A percentile compares a stretch with the other conserved stretches of the same genome.
These are phyloP conservation scores for Castanopsis chinensis DNA, from an alignment of 306 rosid genomes.

Conservation along the genomic window DNA sequence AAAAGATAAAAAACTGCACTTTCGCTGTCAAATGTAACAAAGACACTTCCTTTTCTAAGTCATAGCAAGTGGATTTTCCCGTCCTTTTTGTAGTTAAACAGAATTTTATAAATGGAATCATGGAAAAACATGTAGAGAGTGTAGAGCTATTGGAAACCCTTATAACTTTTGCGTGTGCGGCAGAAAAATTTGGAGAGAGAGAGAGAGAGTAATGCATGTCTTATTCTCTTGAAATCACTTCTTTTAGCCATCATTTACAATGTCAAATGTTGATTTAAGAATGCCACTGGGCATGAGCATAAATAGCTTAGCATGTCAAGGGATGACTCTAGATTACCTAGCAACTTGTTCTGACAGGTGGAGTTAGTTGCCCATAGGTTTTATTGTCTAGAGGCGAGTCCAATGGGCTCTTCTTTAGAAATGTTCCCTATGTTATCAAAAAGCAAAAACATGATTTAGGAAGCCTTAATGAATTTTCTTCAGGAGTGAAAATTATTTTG, in stretches of 20 bases:
- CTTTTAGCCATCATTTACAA: neutral
- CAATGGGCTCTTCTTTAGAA: too few relatives aligned
- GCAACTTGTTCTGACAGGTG: too few relatives aligned
- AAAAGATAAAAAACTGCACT: neutral
- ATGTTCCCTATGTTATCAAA: too few relatives aligned
- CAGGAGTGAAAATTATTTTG: constrained; percentile 10
- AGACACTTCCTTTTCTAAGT: neutral
- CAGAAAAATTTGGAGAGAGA: neutral
- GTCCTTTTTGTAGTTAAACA: neutral
- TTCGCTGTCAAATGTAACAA: neutral
- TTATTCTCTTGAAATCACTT: neutral
- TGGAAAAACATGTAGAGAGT: neutral
- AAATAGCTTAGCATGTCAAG: too few relatives aligned
- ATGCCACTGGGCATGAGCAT: too few relatives aligned
- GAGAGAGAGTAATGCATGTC: neutral
- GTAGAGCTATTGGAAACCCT: neutral
- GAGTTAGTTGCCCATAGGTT: too few relatives aligned
- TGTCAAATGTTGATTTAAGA: neutral
- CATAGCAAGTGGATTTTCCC: neutral
- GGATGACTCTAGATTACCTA: too few relatives aligned
- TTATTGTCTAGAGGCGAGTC: too few relatives aligned
- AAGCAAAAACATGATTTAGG: neutral
- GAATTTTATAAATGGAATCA: neutral
- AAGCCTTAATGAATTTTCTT: neutral
- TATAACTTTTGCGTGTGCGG: neutral